Percentiles rank a stretch among this genome's conserved stretches.
Evolutionary conservation across 2,329 filamentous ascomycete genomes (phyloP).

Genomic region (Penicillium sp.): DNA sequence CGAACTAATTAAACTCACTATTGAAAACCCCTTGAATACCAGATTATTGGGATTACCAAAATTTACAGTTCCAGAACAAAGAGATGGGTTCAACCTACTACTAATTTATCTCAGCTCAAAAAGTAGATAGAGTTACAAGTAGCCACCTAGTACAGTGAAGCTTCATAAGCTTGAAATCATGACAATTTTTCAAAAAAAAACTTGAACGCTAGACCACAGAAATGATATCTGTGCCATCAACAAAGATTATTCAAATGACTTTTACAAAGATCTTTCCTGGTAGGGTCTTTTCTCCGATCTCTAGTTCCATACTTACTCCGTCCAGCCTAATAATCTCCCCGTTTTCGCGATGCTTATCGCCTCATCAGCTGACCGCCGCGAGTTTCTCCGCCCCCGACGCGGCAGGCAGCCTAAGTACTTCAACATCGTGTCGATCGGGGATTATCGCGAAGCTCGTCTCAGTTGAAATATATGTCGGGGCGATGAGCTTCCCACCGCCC

Average conservation of each 20-base stretch:
- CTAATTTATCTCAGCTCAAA: too few species aligned
- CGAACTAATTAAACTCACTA: too few species aligned
- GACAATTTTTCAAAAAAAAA: too few species aligned
- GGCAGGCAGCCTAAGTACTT: slow-evolving; percentile 25
- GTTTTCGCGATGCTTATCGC: slow-evolving; percentile 26
- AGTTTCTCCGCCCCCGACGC: slow-evolving; percentile 43
- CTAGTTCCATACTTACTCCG: neutral
- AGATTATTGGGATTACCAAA: neutral
- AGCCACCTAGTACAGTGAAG: neutral
- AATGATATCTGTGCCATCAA: too few species aligned
- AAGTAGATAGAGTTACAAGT: too few species aligned
- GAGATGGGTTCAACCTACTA: too few species aligned
- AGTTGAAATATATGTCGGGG: slow-evolving; percentile 38
- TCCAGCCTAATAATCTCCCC: neutral
- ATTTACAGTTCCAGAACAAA: neutral
- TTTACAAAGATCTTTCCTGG: too few species aligned
- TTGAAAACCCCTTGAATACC: neutral
- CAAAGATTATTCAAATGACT: too few species aligned
- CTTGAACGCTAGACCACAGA: too few species aligned
- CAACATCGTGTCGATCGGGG: slow-evolving; percentile 19
- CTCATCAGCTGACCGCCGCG: slow-evolving; percentile 33
- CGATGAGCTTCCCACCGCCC: slow-evolving; percentile 51
- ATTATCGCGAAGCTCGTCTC: slow-evolving; percentile 20
- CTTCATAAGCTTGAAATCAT: too few species aligned
- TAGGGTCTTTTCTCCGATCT: too few species aligned